Conservation (phyloP, 805 yeast species). For the Kuraishia piskuri region DNA sequence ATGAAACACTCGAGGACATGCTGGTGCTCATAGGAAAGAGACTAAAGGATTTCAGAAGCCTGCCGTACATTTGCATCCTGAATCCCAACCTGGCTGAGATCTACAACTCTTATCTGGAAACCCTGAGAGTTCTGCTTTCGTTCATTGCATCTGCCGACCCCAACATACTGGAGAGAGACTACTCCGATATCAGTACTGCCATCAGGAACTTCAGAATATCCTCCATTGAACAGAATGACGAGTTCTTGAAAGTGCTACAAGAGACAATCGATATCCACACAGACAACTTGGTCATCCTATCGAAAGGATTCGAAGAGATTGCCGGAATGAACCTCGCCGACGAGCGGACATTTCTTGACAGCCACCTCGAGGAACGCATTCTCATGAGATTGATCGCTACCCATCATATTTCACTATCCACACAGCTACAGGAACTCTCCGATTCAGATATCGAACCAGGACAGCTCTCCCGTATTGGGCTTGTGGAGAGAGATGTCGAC, state of each 20-base stretch:
- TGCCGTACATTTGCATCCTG: slow-evolving; percentile 79
- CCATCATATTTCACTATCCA: slow-evolving; percentile 66
- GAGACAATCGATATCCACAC: slow-evolving; percentile 68
- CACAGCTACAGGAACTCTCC: slow-evolving; percentile 21
- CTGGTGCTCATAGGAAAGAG: slow-evolving; percentile 63
- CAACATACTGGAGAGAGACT: background rate
- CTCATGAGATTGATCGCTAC: slow-evolving; percentile 81
- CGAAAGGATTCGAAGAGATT: slow-evolving; percentile 68
- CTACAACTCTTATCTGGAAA: slow-evolving; percentile 62
- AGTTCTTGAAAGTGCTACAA: slow-evolving; percentile 40
- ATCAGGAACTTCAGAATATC: slow-evolving; percentile 25
- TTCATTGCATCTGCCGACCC: slow-evolving; percentile 17
- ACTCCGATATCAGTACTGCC: background rate
- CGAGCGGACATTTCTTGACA: slow-evolving; percentile 46
- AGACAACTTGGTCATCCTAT: slow-evolving; percentile 74
- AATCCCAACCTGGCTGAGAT: slow-evolving; percentile 82
- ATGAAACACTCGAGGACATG: slow-evolving; percentile 47
- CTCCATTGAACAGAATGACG: slow-evolving; percentile 43
- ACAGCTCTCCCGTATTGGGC: slow-evolving; percentile 45
- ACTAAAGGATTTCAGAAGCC: slow-evolving; percentile 54
- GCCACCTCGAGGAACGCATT: slow-evolving; percentile 76
- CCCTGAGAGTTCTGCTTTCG: slow-evolving; percentile 45
- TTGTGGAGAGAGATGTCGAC: slow-evolving; percentile 56
- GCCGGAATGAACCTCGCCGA: slow-evolving; percentile 23
- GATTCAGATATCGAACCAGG: slow-evolving; percentile 24